Percentiles rank a stretch among this genome's conserved stretches.
Conservation (phyloP, 192 early-diverging fungal species). For the Coemansia sp. region DNA sequence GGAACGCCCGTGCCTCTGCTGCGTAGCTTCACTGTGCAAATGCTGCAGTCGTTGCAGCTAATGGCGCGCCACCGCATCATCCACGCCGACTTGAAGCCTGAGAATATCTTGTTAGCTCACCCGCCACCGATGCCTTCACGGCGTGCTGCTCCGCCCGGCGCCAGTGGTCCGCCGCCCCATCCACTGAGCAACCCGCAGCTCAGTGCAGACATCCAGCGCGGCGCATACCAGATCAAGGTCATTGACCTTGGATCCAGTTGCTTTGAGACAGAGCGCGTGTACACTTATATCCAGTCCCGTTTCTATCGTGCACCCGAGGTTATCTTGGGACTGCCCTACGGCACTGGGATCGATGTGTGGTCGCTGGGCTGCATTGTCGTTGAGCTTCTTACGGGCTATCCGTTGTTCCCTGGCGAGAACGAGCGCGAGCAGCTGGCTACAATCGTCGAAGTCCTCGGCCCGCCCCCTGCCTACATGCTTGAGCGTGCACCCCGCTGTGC, state of each 20-base stretch:
- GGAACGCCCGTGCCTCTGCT: constrained; percentile 60
- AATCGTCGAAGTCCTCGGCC: constrained; percentile 91
- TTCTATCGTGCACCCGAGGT: constrained; percentile 98
- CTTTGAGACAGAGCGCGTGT: constrained; percentile 88
- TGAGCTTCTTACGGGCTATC: constrained; percentile 86
- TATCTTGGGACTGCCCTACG: constrained; percentile 87
- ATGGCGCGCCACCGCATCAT: constrained; percentile 76
- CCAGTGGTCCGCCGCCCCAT: constrained; percentile 26
- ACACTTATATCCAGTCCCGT: constrained; percentile 96
- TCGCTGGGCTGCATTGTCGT: constrained; percentile 93
- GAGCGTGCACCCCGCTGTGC: constrained; percentile 77
- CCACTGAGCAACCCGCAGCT: constrained; percentile 48
- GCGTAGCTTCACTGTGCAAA: constrained; percentile 68
- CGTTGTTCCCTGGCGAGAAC: constrained; percentile 96
- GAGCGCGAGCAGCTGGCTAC: constrained; percentile 94
- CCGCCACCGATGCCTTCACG: constrained; percentile 55
- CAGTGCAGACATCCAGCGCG: constrained; percentile 33
- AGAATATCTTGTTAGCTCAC: constrained; percentile 85
- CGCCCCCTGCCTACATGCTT: constrained; percentile 72
- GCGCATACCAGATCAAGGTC: constrained; percentile 81
- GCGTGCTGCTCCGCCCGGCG: constrained; percentile 23
- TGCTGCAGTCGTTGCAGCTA: constrained; percentile 78
- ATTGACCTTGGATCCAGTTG: constrained; percentile 98
- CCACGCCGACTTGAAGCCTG: constrained; percentile 97
- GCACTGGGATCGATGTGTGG: constrained; percentile 96